Percentiles rank a stretch among this genome's conserved stretches.
Evolutionary conservation across 495 filamentous ascomycete species (phyloP).

Genomic region (Venustampulla echinocandica): DNA sequence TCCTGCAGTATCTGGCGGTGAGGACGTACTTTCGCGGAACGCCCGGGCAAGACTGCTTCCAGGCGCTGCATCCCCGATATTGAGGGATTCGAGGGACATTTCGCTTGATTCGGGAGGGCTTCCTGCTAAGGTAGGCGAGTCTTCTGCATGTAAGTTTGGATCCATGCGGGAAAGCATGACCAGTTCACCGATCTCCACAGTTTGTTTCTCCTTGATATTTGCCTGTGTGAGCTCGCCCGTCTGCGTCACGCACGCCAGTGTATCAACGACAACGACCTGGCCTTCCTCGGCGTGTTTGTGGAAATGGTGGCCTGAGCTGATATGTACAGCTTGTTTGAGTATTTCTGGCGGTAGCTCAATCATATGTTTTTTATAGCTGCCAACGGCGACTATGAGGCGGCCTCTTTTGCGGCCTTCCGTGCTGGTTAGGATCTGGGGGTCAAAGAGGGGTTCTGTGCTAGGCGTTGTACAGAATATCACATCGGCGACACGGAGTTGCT

Average conservation of each 20-base stretch:
- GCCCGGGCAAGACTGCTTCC: constrained; percentile 15
- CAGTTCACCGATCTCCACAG: constrained; percentile 82
- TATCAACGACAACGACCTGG: constrained; percentile 77
- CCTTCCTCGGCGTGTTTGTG: constrained; percentile 65
- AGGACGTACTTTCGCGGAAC: constrained; percentile 9
- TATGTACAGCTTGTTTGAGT: constrained; percentile 57
- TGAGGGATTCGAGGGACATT: background rate
- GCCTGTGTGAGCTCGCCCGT: constrained; percentile 85
- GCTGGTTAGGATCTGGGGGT: constrained; percentile 50
- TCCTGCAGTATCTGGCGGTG: background rate
- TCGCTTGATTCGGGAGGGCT: background rate
- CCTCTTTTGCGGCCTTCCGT: constrained; percentile 65
- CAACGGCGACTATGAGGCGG: constrained; percentile 70
- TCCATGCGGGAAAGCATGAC: too few relatives aligned
- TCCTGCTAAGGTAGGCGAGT: background rate
- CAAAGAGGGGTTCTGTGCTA: constrained; percentile 37
- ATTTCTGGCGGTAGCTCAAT: constrained; percentile 72
- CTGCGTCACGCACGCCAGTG: constrained; percentile 69
- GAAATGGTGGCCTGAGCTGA: constrained; percentile 45
- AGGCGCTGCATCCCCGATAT: background rate
- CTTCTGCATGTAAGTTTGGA: constrained; percentile 32
- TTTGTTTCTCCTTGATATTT: constrained; percentile 55
- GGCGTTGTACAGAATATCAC: constrained; percentile 68
- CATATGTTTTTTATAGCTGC: constrained; percentile 80
- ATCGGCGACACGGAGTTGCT: constrained; percentile 59